Percentiles rank a stretch among this genome's conserved stretches.
phyloP scores from a whole-genome alignment of 1,139 yeast species.

The Pneumocystis jirovecii region DNA sequence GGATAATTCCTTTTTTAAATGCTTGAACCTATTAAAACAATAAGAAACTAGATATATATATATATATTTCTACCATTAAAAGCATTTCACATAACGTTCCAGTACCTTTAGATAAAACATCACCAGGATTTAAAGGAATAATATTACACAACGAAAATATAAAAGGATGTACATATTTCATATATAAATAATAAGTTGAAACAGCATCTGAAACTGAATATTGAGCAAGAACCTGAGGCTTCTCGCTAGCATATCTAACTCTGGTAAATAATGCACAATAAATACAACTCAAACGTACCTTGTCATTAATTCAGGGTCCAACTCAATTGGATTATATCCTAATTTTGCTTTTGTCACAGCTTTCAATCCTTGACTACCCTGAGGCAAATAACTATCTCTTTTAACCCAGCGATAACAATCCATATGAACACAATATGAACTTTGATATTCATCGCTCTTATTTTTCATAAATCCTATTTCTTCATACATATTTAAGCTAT shows the following conservation, averaged over 20 bases:
- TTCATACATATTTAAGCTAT: constrained; percentile 76
- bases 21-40: constrained; percentile 46
- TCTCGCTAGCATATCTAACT: constrained; percentile 59
- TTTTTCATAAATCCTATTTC: constrained; percentile 92
- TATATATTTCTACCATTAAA: constrained; percentile 40
- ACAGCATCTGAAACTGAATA: constrained; percentile 99
- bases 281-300: constrained; percentile 28
- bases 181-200: constrained; percentile 89
- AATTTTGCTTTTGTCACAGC: constrained; percentile 94
- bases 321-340: constrained; percentile 91
- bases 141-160: constrained; percentile 90
- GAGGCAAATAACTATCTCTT: constrained; percentile 92
- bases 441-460: constrained; percentile 81
- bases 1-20: constrained; percentile 52
- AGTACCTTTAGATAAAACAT: constrained; percentile 88
- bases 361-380: constrained; percentile 95
- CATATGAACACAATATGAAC: constrained; percentile 89
- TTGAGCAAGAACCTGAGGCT: constrained; percentile 84
- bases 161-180: constrained; percentile 95
- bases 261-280: neutral
- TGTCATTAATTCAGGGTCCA: constrained; percentile 96
- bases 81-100: constrained; percentile 98
- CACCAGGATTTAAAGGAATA: constrained; percentile 93
- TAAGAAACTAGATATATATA: neutral
- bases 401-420: constrained; percentile 99